These are phyloP conservation scores for Leishmania tarentolae DNA, from an alignment of 208 protist genomes.

Conservation along the genomic window DNA sequence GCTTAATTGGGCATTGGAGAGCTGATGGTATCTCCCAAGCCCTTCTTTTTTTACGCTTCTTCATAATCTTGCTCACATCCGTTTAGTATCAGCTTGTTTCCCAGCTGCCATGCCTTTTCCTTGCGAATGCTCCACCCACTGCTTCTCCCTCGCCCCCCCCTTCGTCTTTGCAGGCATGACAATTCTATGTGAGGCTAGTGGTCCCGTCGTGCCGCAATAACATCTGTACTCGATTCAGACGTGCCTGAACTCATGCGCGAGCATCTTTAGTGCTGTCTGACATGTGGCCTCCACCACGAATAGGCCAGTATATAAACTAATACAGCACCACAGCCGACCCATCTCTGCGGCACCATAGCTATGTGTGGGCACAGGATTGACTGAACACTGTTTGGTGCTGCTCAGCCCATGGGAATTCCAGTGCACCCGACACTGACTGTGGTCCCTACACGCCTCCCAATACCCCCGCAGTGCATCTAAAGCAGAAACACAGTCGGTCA, in stretches of 20 bases:
- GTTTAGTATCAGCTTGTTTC: background rate
- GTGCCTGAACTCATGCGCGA: background rate
- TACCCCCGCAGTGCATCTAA: background rate
- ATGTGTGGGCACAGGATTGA: background rate
- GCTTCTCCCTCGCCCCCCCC: background rate
- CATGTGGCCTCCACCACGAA: background rate
- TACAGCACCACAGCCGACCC: background rate
- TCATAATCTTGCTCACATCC: background rate
- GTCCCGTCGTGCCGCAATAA: background rate
- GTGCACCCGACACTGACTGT: background rate
- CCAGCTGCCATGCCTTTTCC: background rate
- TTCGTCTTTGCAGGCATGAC: background rate
- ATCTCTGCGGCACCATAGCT: background rate
- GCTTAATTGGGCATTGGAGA: background rate
- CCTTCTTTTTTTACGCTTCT: background rate
- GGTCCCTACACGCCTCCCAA: background rate
- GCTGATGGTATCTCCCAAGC: background rate
- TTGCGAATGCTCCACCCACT: background rate
- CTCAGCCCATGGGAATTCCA: background rate
- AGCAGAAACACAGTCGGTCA: background rate
- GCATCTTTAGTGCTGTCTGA: background rate
- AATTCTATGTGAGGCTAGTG: background rate
- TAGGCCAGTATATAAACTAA: background rate
- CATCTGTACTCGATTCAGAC: background rate
- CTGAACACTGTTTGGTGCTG: background rate